Percentiles rank a stretch among this genome's conserved stretches.
Conservation (phyloP, 768 basidiomycete species). For the Serpula lacrymans region DNA sequence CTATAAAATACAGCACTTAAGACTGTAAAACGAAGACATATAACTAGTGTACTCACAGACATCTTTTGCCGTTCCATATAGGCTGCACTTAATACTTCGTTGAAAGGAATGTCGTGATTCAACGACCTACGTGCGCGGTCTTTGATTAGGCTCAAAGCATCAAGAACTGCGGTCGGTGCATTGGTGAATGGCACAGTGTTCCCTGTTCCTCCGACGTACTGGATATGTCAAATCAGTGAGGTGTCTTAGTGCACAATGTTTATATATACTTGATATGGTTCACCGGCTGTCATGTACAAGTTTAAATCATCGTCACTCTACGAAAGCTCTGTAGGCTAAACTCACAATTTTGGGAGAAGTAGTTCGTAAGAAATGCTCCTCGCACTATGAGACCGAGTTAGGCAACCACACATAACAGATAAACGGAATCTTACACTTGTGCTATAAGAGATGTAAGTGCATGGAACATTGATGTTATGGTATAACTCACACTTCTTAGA, state of each 20-base stretch:
- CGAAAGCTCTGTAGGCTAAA: too few species aligned
- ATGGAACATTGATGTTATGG: slow-evolving; percentile 1
- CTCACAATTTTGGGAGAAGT: slow-evolving; percentile 84
- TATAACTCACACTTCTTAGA: slow-evolving; percentile 52
- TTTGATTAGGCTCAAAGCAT: slow-evolving; percentile 59
- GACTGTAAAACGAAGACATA: slow-evolving; percentile 1
- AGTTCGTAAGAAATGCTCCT: slow-evolving; percentile 69
- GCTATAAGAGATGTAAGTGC: slow-evolving; percentile 37
- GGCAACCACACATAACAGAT: slow-evolving; percentile 6
- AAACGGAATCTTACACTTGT: slow-evolving; percentile 50
- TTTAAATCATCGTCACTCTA: too few species aligned
- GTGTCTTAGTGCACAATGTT: not conserved
- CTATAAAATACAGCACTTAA: slow-evolving; percentile 32
- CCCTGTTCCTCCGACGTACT: slow-evolving; percentile 78
- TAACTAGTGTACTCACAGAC: slow-evolving; percentile 49
- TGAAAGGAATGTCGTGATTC: slow-evolving; percentile 43
- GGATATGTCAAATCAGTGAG: not conserved
- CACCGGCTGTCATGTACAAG: slow-evolving; percentile 51
- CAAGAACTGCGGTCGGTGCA: slow-evolving; percentile 56
- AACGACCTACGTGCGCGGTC: slow-evolving; percentile 50
- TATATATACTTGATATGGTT: slow-evolving; percentile 65
- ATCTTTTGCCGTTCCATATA: slow-evolving; percentile 87
- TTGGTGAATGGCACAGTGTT: slow-evolving; percentile 64
- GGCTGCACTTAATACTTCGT: slow-evolving; percentile 77
- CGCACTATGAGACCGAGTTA: slow-evolving; percentile 44